These are phyloP conservation scores for Aureobasidium sp. DNA, from an alignment of 2,329 filamentous ascomycete genomes.

Conservation along the genomic window DNA sequence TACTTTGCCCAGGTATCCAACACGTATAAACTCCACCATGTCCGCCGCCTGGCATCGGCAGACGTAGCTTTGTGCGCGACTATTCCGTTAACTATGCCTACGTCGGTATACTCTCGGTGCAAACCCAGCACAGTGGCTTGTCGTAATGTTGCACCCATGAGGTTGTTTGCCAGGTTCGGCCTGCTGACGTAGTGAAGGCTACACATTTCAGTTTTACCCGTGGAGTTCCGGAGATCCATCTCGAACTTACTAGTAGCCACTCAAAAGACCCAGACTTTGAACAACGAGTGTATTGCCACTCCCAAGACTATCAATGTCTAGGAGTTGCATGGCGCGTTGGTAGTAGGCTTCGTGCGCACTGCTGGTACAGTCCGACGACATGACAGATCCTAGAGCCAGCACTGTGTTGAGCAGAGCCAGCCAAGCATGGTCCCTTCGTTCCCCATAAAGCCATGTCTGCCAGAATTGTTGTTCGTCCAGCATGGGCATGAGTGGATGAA, in stretches of 20 bases:
- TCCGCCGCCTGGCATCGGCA: slow-evolving; percentile 54
- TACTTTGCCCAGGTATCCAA: slow-evolving; percentile 58
- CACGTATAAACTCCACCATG: slow-evolving; percentile 69
- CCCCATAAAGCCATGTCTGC: slow-evolving; percentile 23
- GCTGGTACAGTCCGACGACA: slow-evolving; percentile 21
- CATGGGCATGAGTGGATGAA: slow-evolving; percentile 27
- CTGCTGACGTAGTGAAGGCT: slow-evolving; percentile 25
- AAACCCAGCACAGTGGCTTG: slow-evolving; percentile 26
- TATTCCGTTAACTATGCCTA: slow-evolving; percentile 27
- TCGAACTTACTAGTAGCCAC: slow-evolving; percentile 21
- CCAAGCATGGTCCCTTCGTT: slow-evolving; percentile 24
- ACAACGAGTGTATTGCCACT: slow-evolving; percentile 24
- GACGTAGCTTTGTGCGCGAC: slow-evolving; percentile 38
- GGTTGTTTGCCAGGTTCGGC: slow-evolving; percentile 25
- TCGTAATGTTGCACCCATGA: slow-evolving; percentile 26
- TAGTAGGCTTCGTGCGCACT: slow-evolving; percentile 24
- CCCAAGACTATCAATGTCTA: slow-evolving; percentile 23
- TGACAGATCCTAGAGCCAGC: slow-evolving; percentile 23
- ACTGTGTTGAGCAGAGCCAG: slow-evolving; percentile 26
- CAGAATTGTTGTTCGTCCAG: slow-evolving; percentile 26
- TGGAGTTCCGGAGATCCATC: rapidly evolving
- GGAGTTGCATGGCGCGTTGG: slow-evolving; percentile 23
- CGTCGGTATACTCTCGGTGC: slow-evolving; percentile 24
- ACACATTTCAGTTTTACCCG: not conserved
- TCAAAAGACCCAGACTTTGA: slow-evolving; percentile 24